Evolutionary conservation across 768 basidiomycete genomes (phyloP).

Genomic region (Lactarius quietus): DNA sequence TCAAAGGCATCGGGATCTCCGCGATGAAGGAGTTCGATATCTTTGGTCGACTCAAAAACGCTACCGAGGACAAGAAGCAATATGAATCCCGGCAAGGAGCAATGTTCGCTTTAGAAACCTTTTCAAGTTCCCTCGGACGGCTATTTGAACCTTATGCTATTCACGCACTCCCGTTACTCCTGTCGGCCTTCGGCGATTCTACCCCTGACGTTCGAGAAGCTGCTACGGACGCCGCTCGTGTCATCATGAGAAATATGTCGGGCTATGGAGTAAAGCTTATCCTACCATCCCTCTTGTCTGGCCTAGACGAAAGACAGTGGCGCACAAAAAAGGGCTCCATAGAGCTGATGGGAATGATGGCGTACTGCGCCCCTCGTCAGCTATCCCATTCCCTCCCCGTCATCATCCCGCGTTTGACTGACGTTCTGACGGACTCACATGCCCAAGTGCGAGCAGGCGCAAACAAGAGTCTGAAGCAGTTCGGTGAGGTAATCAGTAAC

Average conservation of each 20-base stretch:
- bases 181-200: constrained; percentile 83
- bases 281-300: constrained; percentile 81
- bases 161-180: constrained; percentile 76
- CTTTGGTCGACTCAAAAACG: constrained; percentile 65
- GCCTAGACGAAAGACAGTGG: constrained; percentile 98
- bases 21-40: constrained; percentile 83
- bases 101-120: constrained; percentile 91
- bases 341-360: constrained; percentile 96
- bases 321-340: constrained; percentile 96
- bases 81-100: constrained; percentile 89
- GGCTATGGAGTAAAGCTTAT: constrained; percentile 96
- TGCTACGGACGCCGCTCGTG: constrained; percentile 83
- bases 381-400: constrained; percentile 92
- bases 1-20: constrained; percentile 86
- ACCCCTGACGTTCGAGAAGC: constrained; percentile 89
- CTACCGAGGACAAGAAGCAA: constrained; percentile 84
- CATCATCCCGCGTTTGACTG: constrained; percentile 93
- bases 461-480: constrained; percentile 94
- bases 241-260: constrained; percentile 94
- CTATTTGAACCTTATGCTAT: constrained; percentile 92
- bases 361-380: constrained; percentile 94
- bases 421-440: constrained; percentile 95
- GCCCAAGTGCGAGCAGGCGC: constrained; percentile 91
- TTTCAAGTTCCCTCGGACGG: constrained; percentile 81
- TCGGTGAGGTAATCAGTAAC: constrained; percentile 97